Evolutionary conservation across 2,329 filamentous ascomycete species (phyloP).

Genomic region (Alternaria consortialis): DNA sequence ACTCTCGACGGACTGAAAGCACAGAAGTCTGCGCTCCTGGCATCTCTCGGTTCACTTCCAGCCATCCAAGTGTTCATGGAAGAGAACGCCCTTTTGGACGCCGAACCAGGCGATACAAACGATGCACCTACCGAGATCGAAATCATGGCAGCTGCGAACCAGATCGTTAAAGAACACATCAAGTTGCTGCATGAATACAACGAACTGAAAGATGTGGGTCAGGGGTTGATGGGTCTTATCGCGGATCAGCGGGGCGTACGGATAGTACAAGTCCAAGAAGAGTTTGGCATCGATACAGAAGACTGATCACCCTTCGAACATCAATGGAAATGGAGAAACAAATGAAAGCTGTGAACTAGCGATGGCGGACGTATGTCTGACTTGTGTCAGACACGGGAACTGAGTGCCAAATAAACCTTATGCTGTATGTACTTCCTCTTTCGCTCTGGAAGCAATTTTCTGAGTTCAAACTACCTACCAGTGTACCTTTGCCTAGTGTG

Average conservation of each 20-base stretch:
- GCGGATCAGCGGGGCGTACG: constrained; percentile 70
- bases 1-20: constrained; percentile 59
- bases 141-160: constrained; percentile 56
- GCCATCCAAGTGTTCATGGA: constrained; percentile 47
- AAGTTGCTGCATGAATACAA: constrained; percentile 73
- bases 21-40: constrained; percentile 51
- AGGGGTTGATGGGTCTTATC: constrained; percentile 72
- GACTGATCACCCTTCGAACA: constrained; percentile 46
- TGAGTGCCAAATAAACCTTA: constrained; percentile 6
- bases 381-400: neutral
- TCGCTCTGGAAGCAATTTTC: neutral
- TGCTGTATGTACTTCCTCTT: constrained; percentile 1
- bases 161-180: constrained; percentile 70
- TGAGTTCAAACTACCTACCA: neutral
- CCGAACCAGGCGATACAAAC: constrained; percentile 14
- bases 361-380: neutral
- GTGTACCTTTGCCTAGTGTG: neutral
- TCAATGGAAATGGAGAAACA: neutral
- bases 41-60: constrained; percentile 41
- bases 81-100: constrained; percentile 35
- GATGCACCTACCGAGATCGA: constrained; percentile 43
- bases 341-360: neutral
- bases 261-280: constrained; percentile 59
- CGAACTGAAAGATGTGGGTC: constrained; percentile 73
- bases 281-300: constrained; percentile 56